phyloP scores from a whole-genome alignment of 2,329 filamentous ascomycete genomes.

The Arthrobotrys sinensis region DNA sequence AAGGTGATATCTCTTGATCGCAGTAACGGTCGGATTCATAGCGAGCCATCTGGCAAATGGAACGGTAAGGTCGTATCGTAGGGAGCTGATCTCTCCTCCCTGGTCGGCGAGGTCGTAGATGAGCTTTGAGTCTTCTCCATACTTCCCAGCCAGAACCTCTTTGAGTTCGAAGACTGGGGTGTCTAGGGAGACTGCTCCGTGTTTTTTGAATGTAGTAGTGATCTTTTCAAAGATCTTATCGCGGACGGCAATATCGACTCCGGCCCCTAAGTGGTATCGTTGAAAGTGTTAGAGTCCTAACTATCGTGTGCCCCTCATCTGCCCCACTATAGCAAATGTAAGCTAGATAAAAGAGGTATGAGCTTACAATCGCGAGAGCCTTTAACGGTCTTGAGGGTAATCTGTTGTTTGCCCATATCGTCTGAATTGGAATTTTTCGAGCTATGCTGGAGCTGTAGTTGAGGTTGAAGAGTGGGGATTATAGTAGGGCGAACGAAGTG shows the following conservation, averaged over 20 bases:
- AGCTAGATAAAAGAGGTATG: not conserved
- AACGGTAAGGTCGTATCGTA: constrained; percentile 89
- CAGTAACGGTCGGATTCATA: constrained; percentile 86
- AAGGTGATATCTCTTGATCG: constrained; percentile 94
- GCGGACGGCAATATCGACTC: constrained; percentile 83
- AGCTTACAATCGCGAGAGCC: constrained; percentile 59
- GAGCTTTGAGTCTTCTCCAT: constrained; percentile 91
- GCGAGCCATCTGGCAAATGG: constrained; percentile 93
- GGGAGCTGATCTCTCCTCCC: constrained; percentile 85
- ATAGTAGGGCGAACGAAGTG: constrained; percentile 22
- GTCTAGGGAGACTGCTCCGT: constrained; percentile 84
- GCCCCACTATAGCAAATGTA: constrained; percentile 25
- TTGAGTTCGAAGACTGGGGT: constrained; percentile 88
- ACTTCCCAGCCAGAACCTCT: constrained; percentile 89
- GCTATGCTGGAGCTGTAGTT: constrained; percentile 28
- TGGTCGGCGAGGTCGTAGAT: constrained; percentile 92
- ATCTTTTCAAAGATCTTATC: constrained; percentile 85
- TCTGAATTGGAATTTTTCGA: constrained; percentile 37
- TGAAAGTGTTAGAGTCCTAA: constrained; percentile 53
- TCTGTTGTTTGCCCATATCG: constrained; percentile 58
- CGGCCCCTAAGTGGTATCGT: constrained; percentile 72
- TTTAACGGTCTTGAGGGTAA: constrained; percentile 59
- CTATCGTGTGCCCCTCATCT: constrained; percentile 46
- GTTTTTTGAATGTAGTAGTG: constrained; percentile 84
- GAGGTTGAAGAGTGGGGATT: constrained; percentile 33